A percentile compares a stretch with the other conserved stretches of the same genome.
These are phyloP conservation scores for Kluyveromyces starmeri DNA, from an alignment of 805 yeast genomes.

Conservation along the genomic window DNA sequence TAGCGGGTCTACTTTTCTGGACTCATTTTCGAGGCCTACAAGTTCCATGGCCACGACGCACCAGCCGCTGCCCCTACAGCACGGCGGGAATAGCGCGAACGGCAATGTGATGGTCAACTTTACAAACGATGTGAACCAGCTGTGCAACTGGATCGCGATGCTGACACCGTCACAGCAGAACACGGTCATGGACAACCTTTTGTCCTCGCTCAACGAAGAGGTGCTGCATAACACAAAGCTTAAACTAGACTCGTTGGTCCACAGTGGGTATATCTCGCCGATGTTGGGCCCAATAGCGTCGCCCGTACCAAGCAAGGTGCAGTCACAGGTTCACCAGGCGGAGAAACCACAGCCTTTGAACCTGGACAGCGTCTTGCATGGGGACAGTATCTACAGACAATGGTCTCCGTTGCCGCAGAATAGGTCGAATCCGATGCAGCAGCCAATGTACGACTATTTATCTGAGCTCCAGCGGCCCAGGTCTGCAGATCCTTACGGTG, in stretches of 20 bases:
- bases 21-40: constrained; percentile 17
- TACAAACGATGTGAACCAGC: constrained; percentile 41
- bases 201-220: constrained; percentile 43
- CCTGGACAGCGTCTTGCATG: constrained; percentile 33
- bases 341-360: constrained; percentile 30
- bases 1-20: constrained; percentile 15
- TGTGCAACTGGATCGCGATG: constrained; percentile 42
- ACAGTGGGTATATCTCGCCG: constrained; percentile 19
- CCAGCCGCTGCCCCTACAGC: constrained; percentile 7
- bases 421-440: constrained; percentile 32
- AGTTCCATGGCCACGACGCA: constrained; percentile 10
- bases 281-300: constrained; percentile 20
- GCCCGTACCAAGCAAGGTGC: constrained; percentile 19
- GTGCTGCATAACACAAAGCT: constrained; percentile 41
- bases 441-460: constrained; percentile 22
- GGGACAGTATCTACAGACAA: constrained; percentile 15
- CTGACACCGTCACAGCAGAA: constrained; percentile 44
- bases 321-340: constrained; percentile 12
- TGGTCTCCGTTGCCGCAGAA: constrained; percentile 28
- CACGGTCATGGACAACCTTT: constrained; percentile 45
- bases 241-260: constrained; percentile 33
- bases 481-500: constrained; percentile 33
- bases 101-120: constrained; percentile 30
- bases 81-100: constrained; percentile 10
- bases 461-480: constrained; percentile 34